Evolutionary conservation across 441 rosid genomes (phyloP), one percentile per base, ranked within the genome.

Genomic region (Arabidopsis lyrata): DNA sequence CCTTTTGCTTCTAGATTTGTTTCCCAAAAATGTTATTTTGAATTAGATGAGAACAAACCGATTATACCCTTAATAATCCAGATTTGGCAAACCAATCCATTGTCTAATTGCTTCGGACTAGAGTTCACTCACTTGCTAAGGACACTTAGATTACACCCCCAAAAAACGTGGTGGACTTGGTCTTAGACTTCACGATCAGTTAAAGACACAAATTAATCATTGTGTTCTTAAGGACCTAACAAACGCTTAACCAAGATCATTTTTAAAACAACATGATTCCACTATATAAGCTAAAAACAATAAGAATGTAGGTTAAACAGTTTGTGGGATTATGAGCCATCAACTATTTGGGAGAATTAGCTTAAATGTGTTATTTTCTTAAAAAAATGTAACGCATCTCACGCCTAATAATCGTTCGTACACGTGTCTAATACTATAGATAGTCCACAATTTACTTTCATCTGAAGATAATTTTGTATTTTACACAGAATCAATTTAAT

Each of bases 141-240:
- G 8, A 29, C 4, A 29, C 31, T 4, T 48, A 48, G 8, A 32
- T 32, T n/a, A n/a, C n/a, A n/a, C n/a, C n/a, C n/a, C n/a, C n/a
- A n/a, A n/a, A n/a, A n/a, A n/a, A n/a, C n/a, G n/a, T n/a, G 58
- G 36, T 32, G 16, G 36, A 27, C 58, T 54, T 54, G 36, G 58
- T 53, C 16, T 12, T 53, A 27, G 18, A 15, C 18, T 13, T 29
- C 15, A 3, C 8, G 58, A 54, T 54, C 36, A 27, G 15, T 6
- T 13, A 27, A 53, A 27, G 14, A 27, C 5, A 27, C 2, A 27
- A 54, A 29, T 2, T 32, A 54, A 24, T 52, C 57, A 5, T 20
- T 49, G 49, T 52, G 5, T 24, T 11, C 48, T 24, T n/a, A n/a
- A n/a, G n/a, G n/a, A n/a, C n/a, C n/a, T n/a, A n/a, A n/a, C n/a